These are phyloP conservation scores for Mortierella sp. DNA, from an alignment of 371 early-diverging fungal genomes.

Conservation along the genomic window DNA sequence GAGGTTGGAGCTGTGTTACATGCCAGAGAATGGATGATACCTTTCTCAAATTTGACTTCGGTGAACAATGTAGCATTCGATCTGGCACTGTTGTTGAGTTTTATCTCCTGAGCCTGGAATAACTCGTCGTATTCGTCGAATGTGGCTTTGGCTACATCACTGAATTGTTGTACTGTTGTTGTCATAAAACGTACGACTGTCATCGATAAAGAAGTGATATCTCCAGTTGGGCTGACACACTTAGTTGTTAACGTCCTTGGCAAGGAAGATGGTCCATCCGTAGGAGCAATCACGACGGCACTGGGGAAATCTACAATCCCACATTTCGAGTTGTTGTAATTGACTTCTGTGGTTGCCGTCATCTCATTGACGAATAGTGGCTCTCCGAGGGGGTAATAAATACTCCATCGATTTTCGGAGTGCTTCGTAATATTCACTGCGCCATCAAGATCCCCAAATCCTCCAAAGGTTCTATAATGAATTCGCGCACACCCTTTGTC, in stretches of 20 bases:
- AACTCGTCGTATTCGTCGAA: conserved; percentile 10
- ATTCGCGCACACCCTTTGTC: not conserved
- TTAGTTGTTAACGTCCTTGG: conserved; percentile 1
- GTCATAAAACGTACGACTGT: not conserved
- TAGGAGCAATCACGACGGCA: not conserved
- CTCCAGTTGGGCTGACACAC: conserved; percentile 6
- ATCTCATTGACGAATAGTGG: not conserved
- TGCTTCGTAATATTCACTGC: not conserved
- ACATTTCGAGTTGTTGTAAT: not conserved
- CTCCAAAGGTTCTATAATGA: not conserved
- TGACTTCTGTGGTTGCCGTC: too few species aligned
- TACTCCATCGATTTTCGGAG: not conserved
- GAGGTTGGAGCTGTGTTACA: not conserved
- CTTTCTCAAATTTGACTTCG: not conserved
- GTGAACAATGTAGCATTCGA: not conserved
- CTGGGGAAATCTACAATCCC: not conserved
- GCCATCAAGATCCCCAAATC: not conserved
- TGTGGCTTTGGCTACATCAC: not conserved
- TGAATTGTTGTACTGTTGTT: not conserved
- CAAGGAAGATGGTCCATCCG: not conserved
- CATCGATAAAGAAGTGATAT: not conserved
- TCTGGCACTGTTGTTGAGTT: not conserved
- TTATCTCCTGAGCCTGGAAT: conserved; percentile 1
- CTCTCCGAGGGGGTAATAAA: not conserved
- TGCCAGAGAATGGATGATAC: not conserved